Percentiles rank a stretch among this genome's conserved stretches.
Conservation (phyloP, 495 filamentous ascomycete species). For the Neurospora cerealis region DNA sequence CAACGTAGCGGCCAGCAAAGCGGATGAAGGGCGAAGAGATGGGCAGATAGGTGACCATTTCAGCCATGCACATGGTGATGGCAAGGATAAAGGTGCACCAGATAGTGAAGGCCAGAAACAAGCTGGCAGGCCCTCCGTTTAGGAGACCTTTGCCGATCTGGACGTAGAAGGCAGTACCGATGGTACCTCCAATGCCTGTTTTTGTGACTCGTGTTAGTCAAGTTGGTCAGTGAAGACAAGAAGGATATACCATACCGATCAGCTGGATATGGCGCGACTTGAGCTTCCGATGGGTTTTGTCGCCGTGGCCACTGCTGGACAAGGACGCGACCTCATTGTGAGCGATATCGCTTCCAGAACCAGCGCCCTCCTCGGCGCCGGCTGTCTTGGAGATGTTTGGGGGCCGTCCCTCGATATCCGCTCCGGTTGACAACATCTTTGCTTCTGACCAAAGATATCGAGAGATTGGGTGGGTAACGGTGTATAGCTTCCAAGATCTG, state of each 20-base stretch:
- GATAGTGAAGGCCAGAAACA: constrained; percentile 69
- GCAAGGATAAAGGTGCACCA: constrained; percentile 62
- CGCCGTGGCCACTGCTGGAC: constrained; percentile 1
- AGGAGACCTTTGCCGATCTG: constrained; percentile 58
- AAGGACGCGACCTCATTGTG: neutral
- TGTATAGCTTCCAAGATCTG: neutral
- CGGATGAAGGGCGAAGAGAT: constrained; percentile 77
- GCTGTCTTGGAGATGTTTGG: neutral
- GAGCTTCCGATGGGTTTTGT: constrained; percentile 33
- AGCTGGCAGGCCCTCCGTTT: constrained; percentile 62
- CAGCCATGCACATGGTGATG: constrained; percentile 60
- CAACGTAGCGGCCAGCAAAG: constrained; percentile 71
- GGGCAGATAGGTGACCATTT: constrained; percentile 76
- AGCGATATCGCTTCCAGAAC: neutral
- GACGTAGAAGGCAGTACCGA: constrained; percentile 26
- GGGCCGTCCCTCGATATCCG: constrained; percentile 2
- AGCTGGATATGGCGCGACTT: constrained; percentile 43
- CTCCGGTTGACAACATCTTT: constrained; percentile 1
- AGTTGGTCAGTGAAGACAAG: neutral
- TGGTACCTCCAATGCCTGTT: constrained; percentile 48
- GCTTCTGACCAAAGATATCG: too few relatives aligned
- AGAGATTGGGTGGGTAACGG: neutral
- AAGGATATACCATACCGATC: constrained; percentile 27
- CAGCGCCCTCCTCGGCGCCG: constrained; percentile 8
- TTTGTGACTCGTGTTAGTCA: constrained; percentile 33